Base-by-base conservation (phyloP, 2,329 filamentous ascomycete species). In the Cryphonectria radicalis region DNA sequence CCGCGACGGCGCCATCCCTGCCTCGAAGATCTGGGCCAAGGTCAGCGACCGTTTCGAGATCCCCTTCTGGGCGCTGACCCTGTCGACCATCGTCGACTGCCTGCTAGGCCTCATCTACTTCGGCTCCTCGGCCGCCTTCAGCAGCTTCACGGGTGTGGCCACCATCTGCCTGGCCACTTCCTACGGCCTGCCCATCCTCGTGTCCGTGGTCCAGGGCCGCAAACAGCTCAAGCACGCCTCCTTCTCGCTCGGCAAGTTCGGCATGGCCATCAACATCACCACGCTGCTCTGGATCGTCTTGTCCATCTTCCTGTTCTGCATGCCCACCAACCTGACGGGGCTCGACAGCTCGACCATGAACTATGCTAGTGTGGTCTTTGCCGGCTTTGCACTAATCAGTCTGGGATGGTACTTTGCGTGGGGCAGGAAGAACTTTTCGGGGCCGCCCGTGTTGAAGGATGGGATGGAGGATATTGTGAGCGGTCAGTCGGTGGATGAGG, bases 41-140 rank as follows among this genome's bases (percentile, higher is more conserved):
- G 91, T 94, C 60, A 89, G 92, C 80, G 84, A 84, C 72, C 84
- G 82, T 3, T 86, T 93, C 66, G 89, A 91, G 70, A 89, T 95
- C 69, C 93, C 93, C 0, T 82, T 95, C 1, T 89, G 86, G 84
- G 91, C 90, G 0, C 84, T 95, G 8, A 82, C 90, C 3, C 84
- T 95, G 2, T 93, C 91, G 0, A 90, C 91, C 0, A 77, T 85
- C 0, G 88, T 95, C 60, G 90, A 92, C 79, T 92, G 89, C 75
- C 81, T 94, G 14, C 85, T 95, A 0, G 92, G 92, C 0, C 85
- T 93, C 74, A 94, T 95, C 79, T 95, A 93, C 82, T 93, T 95
- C 74, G 93, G 93, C 13, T 92, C 90, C 1, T 87, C 88, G 0
- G 91, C 92, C 0, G 93, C 93, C 0, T 95, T 95, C 83, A 92